Evolutionary conservation across 495 filamentous ascomycete genomes (phyloP), one percentile per base, ranked within the genome.

Genomic region (Viridothelium virens): DNA sequence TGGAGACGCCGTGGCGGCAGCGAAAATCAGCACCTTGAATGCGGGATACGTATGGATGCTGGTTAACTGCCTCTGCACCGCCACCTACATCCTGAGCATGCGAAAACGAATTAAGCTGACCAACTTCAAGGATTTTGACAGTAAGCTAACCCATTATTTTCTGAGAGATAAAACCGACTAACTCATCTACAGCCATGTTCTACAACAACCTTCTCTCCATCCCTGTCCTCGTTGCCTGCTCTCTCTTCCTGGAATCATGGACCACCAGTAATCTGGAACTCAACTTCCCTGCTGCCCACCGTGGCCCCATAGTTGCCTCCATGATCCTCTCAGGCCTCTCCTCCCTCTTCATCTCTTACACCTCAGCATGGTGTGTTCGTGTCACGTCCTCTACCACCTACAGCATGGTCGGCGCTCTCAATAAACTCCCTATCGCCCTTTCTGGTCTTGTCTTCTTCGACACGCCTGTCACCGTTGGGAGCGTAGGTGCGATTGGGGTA

Each of bases 181-280:
- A 81, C 71, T 12, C 38, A 37, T 61, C 31, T 44, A 36, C 70
- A 97, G 93, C 92, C 69, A 98, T 98, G 94, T 99, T 93, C 79
- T 99, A 99, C 82, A 99, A 99, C 86, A 99, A 99, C 77, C 85
- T 99, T 56, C 86, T 99, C 67, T 96, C 92, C 33, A 96, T 99
- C 68, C 94, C 94, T 63, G 88, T 97, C 70, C 86, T 99, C 37
- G 75, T 97, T 62, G 77, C 90, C 69, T 86, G 85, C 79, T 93
- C 95, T 36, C 79, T 96, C 63, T 72, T 96, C 67, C 81, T 89
- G 67, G 94, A 99, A 75, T 87, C 97, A 79, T 99, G 94, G 94
- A 93, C 91, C 10, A 79, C 85, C 46, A 80, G 81, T 61, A 99
- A 99, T 80, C 77, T 99, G 74, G 75, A 77, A 70, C 85, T 81